Base-by-base conservation (phyloP, 371 early-diverging fungal species). In the Haplosporangium sp. region DNA sequence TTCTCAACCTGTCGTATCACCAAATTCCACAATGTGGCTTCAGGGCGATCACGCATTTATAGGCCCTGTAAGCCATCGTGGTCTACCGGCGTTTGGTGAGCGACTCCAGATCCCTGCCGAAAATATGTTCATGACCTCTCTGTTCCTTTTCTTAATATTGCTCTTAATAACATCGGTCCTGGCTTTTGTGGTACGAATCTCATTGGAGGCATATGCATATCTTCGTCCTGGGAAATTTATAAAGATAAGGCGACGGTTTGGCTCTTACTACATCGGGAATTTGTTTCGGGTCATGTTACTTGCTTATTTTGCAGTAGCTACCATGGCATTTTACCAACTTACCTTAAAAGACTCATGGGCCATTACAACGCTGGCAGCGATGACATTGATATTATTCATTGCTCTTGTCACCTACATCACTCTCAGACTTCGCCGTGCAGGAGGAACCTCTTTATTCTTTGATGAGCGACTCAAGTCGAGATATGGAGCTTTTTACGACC, bases 261-360 rank as follows among this genome's bases (percentile, higher is more conserved):
- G 62, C 11, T 57, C 68, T 35, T 73, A 84, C 63, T 84, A 81
- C 52, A 55, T 67, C 1, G 84, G 84, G 7, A 71, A 61, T 35
- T 57, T 79, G 62, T 67, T 77, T 20, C 74, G 81, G 0, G 74
- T 81, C 3, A 50, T 71, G 8, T 59, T 84, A 27, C 56, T 84
- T 13, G 71, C 69, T 0, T 84, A 74, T 40, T 81, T 76, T 59
- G 74, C 74, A 1, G 65, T 84, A 11, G 77, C 75, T 37, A 81
- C 82, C 1, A 63, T 77, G 68, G 84, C 84, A 2, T 77, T 79
- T n/a, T 81, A 64, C 20, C 84, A 84, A 37, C 60, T 84, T 27
- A 84, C 84, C 20, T 61, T 79, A 8, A 20, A 67, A 13, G 84
- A 77, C 39, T 55, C 60, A 0, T 74, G 74, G 81, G 62, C 69